Evolutionary conservation across 148 eudicot genomes (phyloP), one percentile per base, ranked within the genome.

Genomic region (Heliamphora exappendiculata): DNA sequence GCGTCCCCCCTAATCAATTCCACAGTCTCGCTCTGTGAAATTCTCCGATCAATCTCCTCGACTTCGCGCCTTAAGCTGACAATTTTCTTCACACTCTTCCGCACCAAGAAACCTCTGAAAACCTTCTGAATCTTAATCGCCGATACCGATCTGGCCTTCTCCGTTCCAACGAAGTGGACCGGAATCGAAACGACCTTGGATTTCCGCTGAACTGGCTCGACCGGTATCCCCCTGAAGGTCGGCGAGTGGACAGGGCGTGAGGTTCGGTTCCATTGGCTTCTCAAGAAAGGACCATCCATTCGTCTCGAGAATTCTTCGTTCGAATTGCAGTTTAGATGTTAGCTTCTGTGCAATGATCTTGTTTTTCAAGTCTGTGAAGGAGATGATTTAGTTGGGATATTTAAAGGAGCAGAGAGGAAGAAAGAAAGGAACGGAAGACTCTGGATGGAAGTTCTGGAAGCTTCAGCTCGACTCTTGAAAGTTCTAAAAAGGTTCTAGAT

Each of bases 51-150:
- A 29, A 90, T 78, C 39, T 47, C 83, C 41, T 79, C 82, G 8
- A 92, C 84, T 3, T 86, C 85, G 12, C 76, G 66, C 73, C 45
- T 67, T 20, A 92, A 55, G 14, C 74, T 78, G 14, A 41, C 65
- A 12, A 93, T 86, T 82, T 75, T 86, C 77, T 77, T 84, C 78
- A 93, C 62, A 74, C 81, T 85, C 42, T 82, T 90, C 71, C 95
- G 78, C 26, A 91, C 86, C 50, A 84, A 36, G 71, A 78, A 91
- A 12, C 96, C 91, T 12, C 96, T 85, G 75, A 85, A 89, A 9
- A 76, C 83, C 87, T 89, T 93, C 86, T 93, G 97, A 24, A 89
- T 87, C 83, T 53, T 81, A 3, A 80, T 0, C 0, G 89, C 89
- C 1, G 86, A 28, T 0, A 68, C 64, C 39, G 80, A 50, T 17